These are phyloP conservation scores for Heimioporus retisporus DNA, from an alignment of 1,284 basidiomycete genomes.

Conservation along the genomic window DNA sequence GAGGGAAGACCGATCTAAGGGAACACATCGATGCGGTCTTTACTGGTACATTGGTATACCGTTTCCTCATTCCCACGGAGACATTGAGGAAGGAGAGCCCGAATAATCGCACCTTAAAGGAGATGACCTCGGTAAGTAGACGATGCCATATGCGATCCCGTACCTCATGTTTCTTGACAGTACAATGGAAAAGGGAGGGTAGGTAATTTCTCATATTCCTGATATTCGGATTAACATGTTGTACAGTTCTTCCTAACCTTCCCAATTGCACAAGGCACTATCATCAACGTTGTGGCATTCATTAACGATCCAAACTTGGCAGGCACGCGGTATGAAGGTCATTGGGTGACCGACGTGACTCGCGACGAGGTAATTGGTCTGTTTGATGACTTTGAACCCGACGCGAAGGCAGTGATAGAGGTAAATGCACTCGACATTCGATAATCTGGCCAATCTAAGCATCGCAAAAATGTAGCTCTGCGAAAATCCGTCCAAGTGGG, in stretches of 20 bases:
- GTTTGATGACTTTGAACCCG: conserved; percentile 55
- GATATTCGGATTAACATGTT: neutral
- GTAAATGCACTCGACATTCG: conserved; percentile 33
- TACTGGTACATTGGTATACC: too few relatives aligned
- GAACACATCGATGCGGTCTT: too few relatives aligned
- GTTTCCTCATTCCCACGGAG: too few relatives aligned
- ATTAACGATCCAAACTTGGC: conserved; percentile 46
- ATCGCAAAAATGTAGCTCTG: conserved; percentile 21
- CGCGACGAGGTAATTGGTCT: conserved; percentile 39
- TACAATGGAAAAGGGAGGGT: conserved; percentile 26
- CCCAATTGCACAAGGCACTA: conserved; percentile 51
- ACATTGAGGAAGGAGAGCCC: too few relatives aligned
- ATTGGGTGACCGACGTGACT: conserved; percentile 45
- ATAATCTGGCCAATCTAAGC: neutral
- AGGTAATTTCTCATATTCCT: neutral
- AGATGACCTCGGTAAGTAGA: too few relatives aligned
- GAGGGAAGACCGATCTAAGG: too few relatives aligned
- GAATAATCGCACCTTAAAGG: too few relatives aligned
- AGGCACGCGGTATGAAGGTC: conserved; percentile 46
- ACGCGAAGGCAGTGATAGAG: conserved; percentile 51
- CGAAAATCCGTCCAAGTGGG: conserved; percentile 40
- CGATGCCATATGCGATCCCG: too few relatives aligned
- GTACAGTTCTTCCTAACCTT: conserved; percentile 54
- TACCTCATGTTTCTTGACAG: conserved; percentile 12
- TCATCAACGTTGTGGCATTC: conserved; percentile 56